These are phyloP conservation scores for Leccinum incarnatum DNA, from an alignment of 768 basidiomycete species.

Conservation along the genomic window DNA sequence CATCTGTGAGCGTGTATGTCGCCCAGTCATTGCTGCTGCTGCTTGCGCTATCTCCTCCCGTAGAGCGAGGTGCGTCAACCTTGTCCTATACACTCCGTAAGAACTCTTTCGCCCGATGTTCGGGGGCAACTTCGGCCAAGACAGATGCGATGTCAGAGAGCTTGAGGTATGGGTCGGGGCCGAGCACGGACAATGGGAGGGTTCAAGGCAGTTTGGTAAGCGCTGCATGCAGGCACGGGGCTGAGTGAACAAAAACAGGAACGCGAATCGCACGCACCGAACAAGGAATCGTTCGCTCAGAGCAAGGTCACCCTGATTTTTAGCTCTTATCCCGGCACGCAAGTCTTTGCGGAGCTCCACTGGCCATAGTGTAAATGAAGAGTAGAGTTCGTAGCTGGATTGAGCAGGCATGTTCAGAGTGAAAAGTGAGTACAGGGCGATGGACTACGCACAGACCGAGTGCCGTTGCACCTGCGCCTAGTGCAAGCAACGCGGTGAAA, in stretches of 20 bases:
- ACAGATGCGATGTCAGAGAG: conserved; percentile 63
- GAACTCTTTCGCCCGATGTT: conserved; percentile 25
- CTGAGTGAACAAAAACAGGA: neutral
- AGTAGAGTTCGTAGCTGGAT: conserved; percentile 54
- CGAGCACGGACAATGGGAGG: conserved; percentile 38
- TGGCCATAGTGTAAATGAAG: conserved; percentile 64
- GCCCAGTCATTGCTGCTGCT: conserved; percentile 13
- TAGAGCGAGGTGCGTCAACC: conserved; percentile 1
- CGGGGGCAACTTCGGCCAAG: conserved; percentile 49
- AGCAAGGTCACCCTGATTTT: conserved; percentile 51
- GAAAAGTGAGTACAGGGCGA: neutral
- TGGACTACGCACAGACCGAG: conserved; percentile 40
- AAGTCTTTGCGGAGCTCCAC: conserved; percentile 59
- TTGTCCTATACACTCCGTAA: conserved; percentile 25
- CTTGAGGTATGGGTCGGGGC: conserved; percentile 57
- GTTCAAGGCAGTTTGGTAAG: conserved; percentile 51
- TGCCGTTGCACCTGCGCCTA: conserved; percentile 41
- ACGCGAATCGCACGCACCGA: conserved; percentile 40
- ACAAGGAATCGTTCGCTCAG: conserved; percentile 51
- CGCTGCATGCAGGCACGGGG: conserved; percentile 33
- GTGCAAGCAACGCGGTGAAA: conserved; percentile 36
- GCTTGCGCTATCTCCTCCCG: conserved; percentile 5
- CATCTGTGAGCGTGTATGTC: conserved; percentile 27
- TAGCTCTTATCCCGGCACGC: conserved; percentile 62
- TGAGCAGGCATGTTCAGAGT: neutral